Evolutionary conservation across 129 eudicot species (phyloP).

Genomic region (Smallanthus sonchifolius): DNA sequence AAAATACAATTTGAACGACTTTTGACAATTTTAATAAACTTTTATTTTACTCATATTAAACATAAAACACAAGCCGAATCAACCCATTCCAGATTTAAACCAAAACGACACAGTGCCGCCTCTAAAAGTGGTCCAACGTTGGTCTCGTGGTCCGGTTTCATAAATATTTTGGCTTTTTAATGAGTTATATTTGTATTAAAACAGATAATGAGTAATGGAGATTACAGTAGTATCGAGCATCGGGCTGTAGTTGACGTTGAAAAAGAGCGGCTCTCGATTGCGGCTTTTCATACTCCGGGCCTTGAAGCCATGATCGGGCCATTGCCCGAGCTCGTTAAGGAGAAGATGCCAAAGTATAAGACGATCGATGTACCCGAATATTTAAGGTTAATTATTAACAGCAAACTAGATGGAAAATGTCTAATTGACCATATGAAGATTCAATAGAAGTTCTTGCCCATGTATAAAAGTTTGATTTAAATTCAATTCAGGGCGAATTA

Average conservation of each 20-base stretch:
- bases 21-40: background rate
- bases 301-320: slow-evolving; percentile 29
- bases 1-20: background rate
- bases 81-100: too few relatives aligned
- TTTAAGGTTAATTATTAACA: slow-evolving; percentile 12
- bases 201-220: slow-evolving; percentile 53
- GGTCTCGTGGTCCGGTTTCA: background rate
- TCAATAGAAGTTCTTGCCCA: background rate
- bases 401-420: slow-evolving; percentile 45
- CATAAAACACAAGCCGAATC: too few relatives aligned
- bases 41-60: too few relatives aligned
- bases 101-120: too few relatives aligned
- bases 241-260: slow-evolving; percentile 36
- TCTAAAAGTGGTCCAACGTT: too few relatives aligned
- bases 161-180: background rate
- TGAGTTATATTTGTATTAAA: background rate
- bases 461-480: too few relatives aligned
- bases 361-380: slow-evolving; percentile 27
- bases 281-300: slow-evolving; percentile 36
- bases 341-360: slow-evolving; percentile 28
- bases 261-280: slow-evolving; percentile 46
- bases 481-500: too few relatives aligned
- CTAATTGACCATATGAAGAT: slow-evolving; percentile 36
- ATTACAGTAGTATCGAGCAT: slow-evolving; percentile 53
- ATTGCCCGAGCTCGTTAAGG: slow-evolving; percentile 19